Conservation (phyloP, 2,329 filamentous ascomycete species). For the Verticillium tricorpus region DNA sequence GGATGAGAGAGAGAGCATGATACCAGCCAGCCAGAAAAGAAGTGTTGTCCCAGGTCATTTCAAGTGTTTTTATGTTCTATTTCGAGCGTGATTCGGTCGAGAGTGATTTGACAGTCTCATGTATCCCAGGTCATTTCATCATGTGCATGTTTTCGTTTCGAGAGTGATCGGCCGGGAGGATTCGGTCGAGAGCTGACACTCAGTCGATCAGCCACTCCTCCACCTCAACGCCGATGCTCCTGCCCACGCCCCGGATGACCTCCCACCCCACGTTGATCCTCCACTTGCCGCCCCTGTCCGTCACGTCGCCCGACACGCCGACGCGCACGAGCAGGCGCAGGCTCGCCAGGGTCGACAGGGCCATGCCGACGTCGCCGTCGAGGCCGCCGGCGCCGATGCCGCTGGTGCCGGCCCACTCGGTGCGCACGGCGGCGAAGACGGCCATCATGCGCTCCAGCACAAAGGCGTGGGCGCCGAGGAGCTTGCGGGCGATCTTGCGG, state of each 20-base stretch:
- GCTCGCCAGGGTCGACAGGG: conserved; percentile 68
- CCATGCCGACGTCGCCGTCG: conserved; percentile 56
- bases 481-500: conserved; percentile 70
- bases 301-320: conserved; percentile 54
- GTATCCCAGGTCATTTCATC: background rate
- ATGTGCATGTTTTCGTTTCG: background rate
- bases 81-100: no score
- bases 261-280: conserved; percentile 78
- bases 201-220: conserved; percentile 72
- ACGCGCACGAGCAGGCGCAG: conserved; percentile 65
- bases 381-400: conserved; percentile 29
- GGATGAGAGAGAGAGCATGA: background rate
- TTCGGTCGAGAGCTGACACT: conserved; percentile 1
- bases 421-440: conserved; percentile 65
- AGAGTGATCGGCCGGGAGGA: background rate
- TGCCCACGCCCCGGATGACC: conserved; percentile 62
- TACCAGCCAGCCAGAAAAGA: background rate
- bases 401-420: conserved; percentile 43
- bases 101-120: no score
- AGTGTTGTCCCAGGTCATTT: background rate
- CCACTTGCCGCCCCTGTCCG: conserved; percentile 71
- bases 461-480: conserved; percentile 74
- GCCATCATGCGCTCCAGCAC: conserved; percentile 74
- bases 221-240: conserved; percentile 72
- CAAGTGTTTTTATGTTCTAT: no score